Base-by-base conservation (phyloP, 148 eudicot genomes). In the Suaeda aralocaspica region DNA sequence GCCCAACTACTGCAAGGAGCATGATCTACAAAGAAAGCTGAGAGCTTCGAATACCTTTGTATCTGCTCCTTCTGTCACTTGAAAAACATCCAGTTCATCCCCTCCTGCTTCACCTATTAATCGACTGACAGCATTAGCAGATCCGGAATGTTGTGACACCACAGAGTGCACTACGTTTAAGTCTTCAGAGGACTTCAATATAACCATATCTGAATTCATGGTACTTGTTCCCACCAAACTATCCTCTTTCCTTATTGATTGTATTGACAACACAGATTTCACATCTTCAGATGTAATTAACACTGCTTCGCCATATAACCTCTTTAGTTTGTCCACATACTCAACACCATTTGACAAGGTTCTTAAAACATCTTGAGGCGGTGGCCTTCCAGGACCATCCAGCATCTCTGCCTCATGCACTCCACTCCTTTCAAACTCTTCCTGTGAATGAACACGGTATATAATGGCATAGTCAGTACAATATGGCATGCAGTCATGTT, bases 401-500 rank as follows among this genome's bases (percentile, higher is more conserved):
- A 80, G 80, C 19, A 80, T 69, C 33, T 78, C 79, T 45, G 69
- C 73, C 49, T 77, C 90, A 78, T 81, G 82, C 68, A 84, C 61
- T 62, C 97, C 94, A 77, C 77, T 88, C 79, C 90, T 84, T 76
- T 83, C 87, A 74, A 84, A 79, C 70, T 95, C 97, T 83, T 91
- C 98, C 97, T 86, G 71, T 75, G 41, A 41, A 39, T n/a, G 22
- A 41, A 49, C 41, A 67, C 70, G 50, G 36, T 28, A 33, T 59
- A 48, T 42, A 59, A 29, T n/a, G 51, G 58, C 12, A 59, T 18
- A n/a, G 19, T 18, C 25, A n/a, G 19, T 18, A 15, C 10, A n/a
- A n/a, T n/a, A 68, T 44, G 31, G 19, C 44, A 55, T 11, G 52
- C 34, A 30, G n/a, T 62, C 56, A 60, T 39, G 30, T 55, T 68